Base-by-base conservation (phyloP, 2,329 filamentous ascomycete genomes). In the Arthrobotrys pseudoclavata region DNA sequence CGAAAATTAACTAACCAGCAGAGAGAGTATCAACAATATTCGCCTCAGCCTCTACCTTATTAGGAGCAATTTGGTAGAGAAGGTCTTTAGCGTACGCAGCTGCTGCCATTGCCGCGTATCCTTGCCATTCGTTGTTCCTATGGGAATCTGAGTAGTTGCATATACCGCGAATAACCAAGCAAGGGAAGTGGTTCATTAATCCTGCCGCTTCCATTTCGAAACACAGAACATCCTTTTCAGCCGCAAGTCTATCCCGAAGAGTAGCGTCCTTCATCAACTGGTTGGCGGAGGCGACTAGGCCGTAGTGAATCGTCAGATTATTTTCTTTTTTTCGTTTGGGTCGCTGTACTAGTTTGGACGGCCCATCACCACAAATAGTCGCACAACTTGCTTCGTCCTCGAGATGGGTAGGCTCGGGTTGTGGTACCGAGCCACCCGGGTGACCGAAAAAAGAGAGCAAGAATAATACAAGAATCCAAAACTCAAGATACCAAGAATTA, bases 291-390 rank as follows among this genome's bases (percentile, higher is more conserved):
- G 75, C 75, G 34, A 79, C 69, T n/a, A 69, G 31, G 12, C 75
- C 57, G 12, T 66, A 40, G 18, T 69, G 66, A 34, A 69, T 42
- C 15, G 40, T 48, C 4, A 20, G 50, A 20, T 31, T 50, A 6
- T 67, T 62, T 7, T 55, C 60, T 3, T 55, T 48, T 52, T 60
- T 29, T 20, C 67, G 55, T 53, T 80, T 60, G 3, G 47, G 20
- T 79, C 81, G 80, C 18, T 26, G 24, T 31, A 80, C 69, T 40
- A 81, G 60, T 45, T 78, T 72, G 57, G 68, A 69, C 63, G 55
- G 57, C 4, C 24, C 24, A 18, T 68, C 15, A 12, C 64, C 50
- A 47, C 64, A 68, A 18, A 18, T 18, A 26, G 26, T 7, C 13
- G 2, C 24, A 13, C 53, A 60, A 12, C 12, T 7, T 42, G 77